Base-by-base conservation (phyloP, 108 stramenopile species). In the Chaetoceros muelleri region DNA sequence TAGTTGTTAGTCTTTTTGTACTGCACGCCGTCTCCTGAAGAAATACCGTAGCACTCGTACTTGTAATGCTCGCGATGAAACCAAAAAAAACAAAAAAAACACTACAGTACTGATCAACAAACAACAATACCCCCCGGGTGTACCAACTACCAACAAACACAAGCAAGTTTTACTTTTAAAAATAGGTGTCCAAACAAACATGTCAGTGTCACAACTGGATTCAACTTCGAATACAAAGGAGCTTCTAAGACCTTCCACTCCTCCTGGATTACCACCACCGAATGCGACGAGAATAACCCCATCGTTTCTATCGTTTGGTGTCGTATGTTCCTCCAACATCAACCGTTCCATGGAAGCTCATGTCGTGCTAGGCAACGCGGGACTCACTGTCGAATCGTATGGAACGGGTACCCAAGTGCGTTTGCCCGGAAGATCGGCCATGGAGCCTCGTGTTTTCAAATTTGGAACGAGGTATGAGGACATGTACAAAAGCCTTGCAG, bases 331-430 rank as follows among this genome's bases (percentile, higher is more conserved):
- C 18, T 81, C 79, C 28, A 94, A 94, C 63, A 94, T 94, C 71
- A 94, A 94, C 66, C 82, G 92, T 67, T 90, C 88, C 30, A 94
- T 94, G 92, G 92, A 94, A 57, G 87, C 92, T 7, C 92, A 94
- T 64, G 70, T 90, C 30, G 80, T 87, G 28, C 58, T 94, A 31
- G 78, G 80, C 19, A 90, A 94, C 69, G 87, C 87, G 46, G 87
- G 85, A 10, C 67, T 94, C 48, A 66, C 56, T 49, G 85, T 87
- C 8, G 87, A 89, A 62, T 79, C 77, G 56, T 94, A 94, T 61
- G 92, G 92, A 20, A 90, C 92, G 30, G 92, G 92, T 51, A 86
- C 92, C 2, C 81, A 90, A 70, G 92, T 94, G 30, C 78, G 85
- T 54, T 77, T 79, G 27, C 77, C 83, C 0, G 79, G 76, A 22